A percentile compares a stretch with the other conserved stretches of the same genome.
phyloP scores from a whole-genome alignment of 2,329 filamentous ascomycete species.

The Aspergillus udagawae region DNA sequence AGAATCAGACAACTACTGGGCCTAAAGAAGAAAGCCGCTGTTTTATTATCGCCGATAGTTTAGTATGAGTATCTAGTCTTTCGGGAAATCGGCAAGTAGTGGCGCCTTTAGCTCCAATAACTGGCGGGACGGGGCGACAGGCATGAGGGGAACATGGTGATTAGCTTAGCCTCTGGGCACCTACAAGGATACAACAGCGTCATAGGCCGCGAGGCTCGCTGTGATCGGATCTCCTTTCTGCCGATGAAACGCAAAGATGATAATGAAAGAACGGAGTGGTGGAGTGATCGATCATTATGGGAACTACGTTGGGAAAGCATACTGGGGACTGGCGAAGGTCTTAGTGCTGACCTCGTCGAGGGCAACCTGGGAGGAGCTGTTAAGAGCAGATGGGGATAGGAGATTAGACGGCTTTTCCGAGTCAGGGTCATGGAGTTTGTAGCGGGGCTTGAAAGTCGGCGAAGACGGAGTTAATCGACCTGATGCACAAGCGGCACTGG shows the following conservation, averaged over 20 bases:
- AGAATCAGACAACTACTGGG: neutral
- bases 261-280: neutral
- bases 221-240: neutral
- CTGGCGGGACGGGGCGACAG: neutral
- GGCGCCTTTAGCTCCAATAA: neutral
- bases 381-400: neutral
- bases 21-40: neutral
- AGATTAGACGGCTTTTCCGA: neutral
- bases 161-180: neutral
- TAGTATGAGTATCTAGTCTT: neutral
- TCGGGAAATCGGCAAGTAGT: neutral
- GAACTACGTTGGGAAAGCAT: neutral
- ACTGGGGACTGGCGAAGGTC: neutral
- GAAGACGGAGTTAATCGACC: too few relatives aligned
- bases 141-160: neutral
- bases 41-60: neutral
- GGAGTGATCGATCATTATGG: neutral
- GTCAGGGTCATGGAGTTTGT: neutral
- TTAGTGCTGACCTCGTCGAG: neutral
- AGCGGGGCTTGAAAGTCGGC: too few relatives aligned
- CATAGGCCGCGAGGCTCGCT: neutral
- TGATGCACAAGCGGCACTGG: too few relatives aligned
- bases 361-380: too few relatives aligned
- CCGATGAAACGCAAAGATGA: neutral
- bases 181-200: neutral